Evolutionary conservation across 2,329 filamentous ascomycete species (phyloP).

Genomic region (Penicillium nordicum): DNA sequence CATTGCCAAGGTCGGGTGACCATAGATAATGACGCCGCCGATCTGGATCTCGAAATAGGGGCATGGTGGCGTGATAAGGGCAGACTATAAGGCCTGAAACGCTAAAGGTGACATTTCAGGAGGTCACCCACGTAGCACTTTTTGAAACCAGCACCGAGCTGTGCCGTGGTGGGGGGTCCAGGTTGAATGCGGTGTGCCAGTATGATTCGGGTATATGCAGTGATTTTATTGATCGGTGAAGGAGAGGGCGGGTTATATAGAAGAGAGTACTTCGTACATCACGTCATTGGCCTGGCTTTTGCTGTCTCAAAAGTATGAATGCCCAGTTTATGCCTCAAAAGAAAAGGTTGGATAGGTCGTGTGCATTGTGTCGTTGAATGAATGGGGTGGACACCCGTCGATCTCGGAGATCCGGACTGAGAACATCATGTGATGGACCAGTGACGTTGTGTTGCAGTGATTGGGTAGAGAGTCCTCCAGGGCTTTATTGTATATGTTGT

Average conservation of each 20-base stretch:
- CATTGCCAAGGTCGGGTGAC: constrained; percentile 22
- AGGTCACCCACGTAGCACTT: constrained; percentile 12
- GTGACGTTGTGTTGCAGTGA: constrained; percentile 5
- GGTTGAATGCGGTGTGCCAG: constrained; percentile 22
- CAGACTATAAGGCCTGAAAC: constrained; percentile 15
- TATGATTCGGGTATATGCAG: constrained; percentile 15
- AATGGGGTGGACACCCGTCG: constrained; percentile 2
- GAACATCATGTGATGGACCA: constrained; percentile 12
- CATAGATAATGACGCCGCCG: constrained; percentile 28
- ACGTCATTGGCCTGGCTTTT: not conserved
- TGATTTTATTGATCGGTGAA: constrained; percentile 14
- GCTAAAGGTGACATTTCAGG: constrained; percentile 26
- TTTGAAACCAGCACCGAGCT: constrained; percentile 10
- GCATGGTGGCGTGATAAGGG: constrained; percentile 29
- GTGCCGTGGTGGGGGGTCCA: constrained; percentile 16
- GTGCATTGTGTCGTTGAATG: not conserved
- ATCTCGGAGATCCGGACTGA: constrained; percentile 10
- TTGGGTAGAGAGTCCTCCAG: not conserved
- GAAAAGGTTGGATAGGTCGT: not conserved
- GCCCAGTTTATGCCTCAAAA: not conserved
- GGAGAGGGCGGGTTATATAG: constrained; percentile 7
- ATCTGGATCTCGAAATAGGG: constrained; percentile 36
- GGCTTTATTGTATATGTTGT: not conserved
- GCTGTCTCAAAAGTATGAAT: not conserved
- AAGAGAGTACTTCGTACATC: not conserved